phyloP scores from a whole-genome alignment of 2,329 filamentous ascomycete genomes.

The Periconia macrospinosa region DNA sequence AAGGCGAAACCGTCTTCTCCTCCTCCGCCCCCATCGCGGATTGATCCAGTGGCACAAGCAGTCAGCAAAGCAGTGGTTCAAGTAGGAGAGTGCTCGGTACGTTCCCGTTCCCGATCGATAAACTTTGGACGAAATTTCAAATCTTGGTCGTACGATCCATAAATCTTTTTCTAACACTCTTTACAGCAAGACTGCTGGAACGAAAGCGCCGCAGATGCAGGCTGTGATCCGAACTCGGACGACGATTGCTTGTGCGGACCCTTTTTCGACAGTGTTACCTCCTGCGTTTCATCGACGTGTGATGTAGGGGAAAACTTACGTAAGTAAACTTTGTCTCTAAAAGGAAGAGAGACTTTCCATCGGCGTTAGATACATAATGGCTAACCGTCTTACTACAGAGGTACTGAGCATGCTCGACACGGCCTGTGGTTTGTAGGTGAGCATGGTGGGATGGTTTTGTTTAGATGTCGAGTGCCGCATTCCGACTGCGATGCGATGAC shows the following conservation, averaged over 20 bases:
- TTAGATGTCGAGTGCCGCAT: not conserved
- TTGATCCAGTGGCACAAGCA: not conserved
- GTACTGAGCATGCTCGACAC: slow-evolving; percentile 4
- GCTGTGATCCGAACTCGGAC: slow-evolving; percentile 34
- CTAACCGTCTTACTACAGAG: not conserved
- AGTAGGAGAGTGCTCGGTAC: not conserved
- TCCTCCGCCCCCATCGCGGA: not conserved
- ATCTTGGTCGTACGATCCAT: not conserved
- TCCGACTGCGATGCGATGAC: not conserved
- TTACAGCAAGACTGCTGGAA: slow-evolving; percentile 37
- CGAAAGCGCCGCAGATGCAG: slow-evolving; percentile 26
- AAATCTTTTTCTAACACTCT: not conserved
- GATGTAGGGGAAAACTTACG: slow-evolving; percentile 33
- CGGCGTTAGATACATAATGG: not conserved
- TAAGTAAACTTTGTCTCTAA: slow-evolving; percentile 19
- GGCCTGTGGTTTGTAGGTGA: slow-evolving; percentile 1
- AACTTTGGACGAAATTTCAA: not conserved
- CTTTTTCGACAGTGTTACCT: slow-evolving; percentile 36
- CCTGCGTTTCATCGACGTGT: slow-evolving; percentile 31
- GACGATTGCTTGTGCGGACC: slow-evolving; percentile 35
- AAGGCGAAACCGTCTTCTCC: not conserved
- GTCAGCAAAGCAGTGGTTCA: not conserved
- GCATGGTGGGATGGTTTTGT: not conserved
- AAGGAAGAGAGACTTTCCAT: not conserved
- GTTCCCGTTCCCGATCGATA: not conserved